These are phyloP conservation scores for Cercophora newfieldiana DNA, from an alignment of 495 filamentous ascomycete species.

Conservation along the genomic window DNA sequence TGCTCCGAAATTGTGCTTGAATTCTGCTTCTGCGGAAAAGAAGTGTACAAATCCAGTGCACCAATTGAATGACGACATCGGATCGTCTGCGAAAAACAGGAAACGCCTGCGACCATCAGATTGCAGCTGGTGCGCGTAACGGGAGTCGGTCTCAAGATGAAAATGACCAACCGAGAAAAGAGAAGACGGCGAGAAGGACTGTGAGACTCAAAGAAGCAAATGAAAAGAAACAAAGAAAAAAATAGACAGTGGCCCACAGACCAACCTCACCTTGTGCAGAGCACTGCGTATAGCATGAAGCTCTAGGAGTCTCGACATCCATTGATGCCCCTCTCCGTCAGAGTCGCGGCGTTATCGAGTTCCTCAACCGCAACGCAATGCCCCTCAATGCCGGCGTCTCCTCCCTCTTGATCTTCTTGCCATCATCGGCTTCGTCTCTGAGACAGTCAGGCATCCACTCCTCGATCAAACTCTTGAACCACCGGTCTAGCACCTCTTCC, in stretches of 20 bases:
- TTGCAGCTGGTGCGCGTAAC: too few relatives aligned
- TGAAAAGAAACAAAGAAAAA: too few relatives aligned
- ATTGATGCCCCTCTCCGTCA: neutral
- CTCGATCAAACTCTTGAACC: neutral
- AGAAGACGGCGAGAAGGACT: neutral
- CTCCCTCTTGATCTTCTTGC: neutral
- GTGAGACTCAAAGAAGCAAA: neutral
- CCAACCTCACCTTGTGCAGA: neutral
- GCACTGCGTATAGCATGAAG: too few relatives aligned
- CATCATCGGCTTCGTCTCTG: neutral
- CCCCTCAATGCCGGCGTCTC: neutral
- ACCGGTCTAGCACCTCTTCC: neutral
- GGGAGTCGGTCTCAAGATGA: too few relatives aligned
- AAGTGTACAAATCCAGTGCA: too few relatives aligned
- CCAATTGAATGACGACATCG: too few relatives aligned
- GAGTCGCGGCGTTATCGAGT: too few relatives aligned
- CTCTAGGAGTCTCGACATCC: too few relatives aligned
- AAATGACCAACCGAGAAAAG: too few relatives aligned
- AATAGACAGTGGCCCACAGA: neutral
- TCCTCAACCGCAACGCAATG: neutral
- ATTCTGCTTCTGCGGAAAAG: too few relatives aligned
- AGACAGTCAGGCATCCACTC: conserved; percentile 1
- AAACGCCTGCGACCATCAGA: too few relatives aligned
- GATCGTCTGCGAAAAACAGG: too few relatives aligned
- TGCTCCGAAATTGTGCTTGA: neutral